Percentiles rank a stretch among this genome's conserved stretches.
These are phyloP conservation scores for Sporisorium reilianum DNA, from an alignment of 1,284 basidiomycete genomes.

Conservation along the genomic window DNA sequence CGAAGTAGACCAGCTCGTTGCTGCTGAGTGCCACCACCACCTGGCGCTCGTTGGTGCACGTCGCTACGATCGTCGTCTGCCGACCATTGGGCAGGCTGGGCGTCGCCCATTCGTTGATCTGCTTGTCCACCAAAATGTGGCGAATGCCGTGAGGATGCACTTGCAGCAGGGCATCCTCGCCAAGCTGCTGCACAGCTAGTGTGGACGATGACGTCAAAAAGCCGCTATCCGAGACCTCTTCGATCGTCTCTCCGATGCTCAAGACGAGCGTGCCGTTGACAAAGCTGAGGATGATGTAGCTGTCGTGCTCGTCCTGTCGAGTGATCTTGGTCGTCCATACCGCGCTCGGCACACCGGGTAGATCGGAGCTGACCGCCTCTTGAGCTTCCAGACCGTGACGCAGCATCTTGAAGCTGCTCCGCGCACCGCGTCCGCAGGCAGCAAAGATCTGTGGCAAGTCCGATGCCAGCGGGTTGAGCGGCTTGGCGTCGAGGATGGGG, in stretches of 20 bases:
- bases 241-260: conserved; percentile 68
- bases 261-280: conserved; percentile 68
- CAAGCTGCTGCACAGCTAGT: conserved; percentile 66
- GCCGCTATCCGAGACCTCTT: conserved; percentile 67
- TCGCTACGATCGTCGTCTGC: conserved; percentile 63
- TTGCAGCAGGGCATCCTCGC: conserved; percentile 65
- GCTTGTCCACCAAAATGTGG: conserved; percentile 63
- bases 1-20: conserved; percentile 69
- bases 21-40: conserved; percentile 65
- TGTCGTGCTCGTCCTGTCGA: conserved; percentile 60
- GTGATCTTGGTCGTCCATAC: conserved; percentile 67
- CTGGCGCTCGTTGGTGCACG: conserved; percentile 66
- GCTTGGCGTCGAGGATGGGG: conserved; percentile 64
- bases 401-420: conserved; percentile 67
- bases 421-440: conserved; percentile 63
- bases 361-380: conserved; percentile 67
- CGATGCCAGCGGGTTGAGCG: conserved; percentile 56
- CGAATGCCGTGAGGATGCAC: conserved; percentile 67
- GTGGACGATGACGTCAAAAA: conserved; percentile 65
- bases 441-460: conserved; percentile 68
- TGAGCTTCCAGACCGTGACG: conserved; percentile 66
- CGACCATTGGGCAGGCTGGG: conserved; percentile 56
- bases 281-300: conserved; percentile 68
- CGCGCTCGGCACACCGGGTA: conserved; percentile 66
- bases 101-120: conserved; percentile 67